Base-by-base conservation (phyloP, 139 green algal species). In the Diplosphaera chodatii region DNA sequence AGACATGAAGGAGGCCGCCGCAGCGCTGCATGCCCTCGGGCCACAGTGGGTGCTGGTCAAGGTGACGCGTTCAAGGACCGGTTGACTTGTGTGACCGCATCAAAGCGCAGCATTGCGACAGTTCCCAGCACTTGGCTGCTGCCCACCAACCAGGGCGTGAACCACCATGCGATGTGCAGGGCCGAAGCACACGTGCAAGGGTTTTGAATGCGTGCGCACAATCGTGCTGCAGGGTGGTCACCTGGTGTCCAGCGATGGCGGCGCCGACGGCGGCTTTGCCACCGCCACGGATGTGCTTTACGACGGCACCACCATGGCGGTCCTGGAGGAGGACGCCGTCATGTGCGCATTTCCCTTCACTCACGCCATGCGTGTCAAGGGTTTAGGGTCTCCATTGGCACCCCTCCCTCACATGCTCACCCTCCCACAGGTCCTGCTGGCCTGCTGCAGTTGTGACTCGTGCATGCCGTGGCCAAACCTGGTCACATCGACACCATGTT, bases 221-320 rank as follows among this genome's bases (percentile, higher is more conserved):
- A n/a, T n/a, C n/a, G n/a, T n/a, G n/a, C n/a, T 98, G 55, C 97
- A 98, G 79, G 94, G 94, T 10, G 94, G 94, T 0, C 93, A 98
- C 76, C 81, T 96, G 48, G 34, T 70, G 22, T 40, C 66, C 0
- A 64, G 33, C 13, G 31, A 41, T 31, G 16, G 31, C 30, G 30
- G 64, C 5, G 18, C 10, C 34, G 62, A 65, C 0, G 70, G 37
- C 18, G 68, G 70, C 56, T 23, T 28, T 30, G 69, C 70, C 16
- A 34, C 31, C 69, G 73, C 73, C 28, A 3, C 74, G 2, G 94
- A 98, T 64, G 83, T 97, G 29, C 76, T 98, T 41, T 97, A 87
- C 75, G 92, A 97, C 73, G 88, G 89, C 2, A 23, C 71, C 0
- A 34, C 80, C 6, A 70, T 87, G 55, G 40, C 79, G 27, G 77